phyloP scores from a whole-genome alignment of 495 filamentous ascomycete genomes.

The Penicillium macrosclerotiorum region DNA sequence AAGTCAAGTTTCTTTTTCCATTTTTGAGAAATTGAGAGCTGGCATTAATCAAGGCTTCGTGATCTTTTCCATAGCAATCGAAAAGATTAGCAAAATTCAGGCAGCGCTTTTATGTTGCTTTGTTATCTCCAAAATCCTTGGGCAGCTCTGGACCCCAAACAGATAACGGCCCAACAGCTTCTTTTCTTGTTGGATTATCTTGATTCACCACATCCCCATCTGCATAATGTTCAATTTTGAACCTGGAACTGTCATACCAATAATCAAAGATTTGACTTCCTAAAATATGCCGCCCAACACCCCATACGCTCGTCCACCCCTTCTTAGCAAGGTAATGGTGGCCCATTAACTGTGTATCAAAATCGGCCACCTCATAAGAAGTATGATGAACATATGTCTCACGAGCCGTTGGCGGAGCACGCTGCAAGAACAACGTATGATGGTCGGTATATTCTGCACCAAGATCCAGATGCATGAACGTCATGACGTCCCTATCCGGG shows the following conservation, averaged over 20 bases:
- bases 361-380: constrained; percentile 67
- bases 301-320: constrained; percentile 65
- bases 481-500: constrained; percentile 44
- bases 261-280: constrained; percentile 75
- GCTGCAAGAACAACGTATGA: constrained; percentile 63
- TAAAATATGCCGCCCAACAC: constrained; percentile 67
- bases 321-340: constrained; percentile 63
- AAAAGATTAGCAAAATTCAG: too few species aligned
- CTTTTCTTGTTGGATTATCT: constrained; percentile 1
- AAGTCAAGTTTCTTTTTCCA: too few species aligned
- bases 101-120: too few species aligned
- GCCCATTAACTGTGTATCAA: constrained; percentile 66
- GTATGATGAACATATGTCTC: constrained; percentile 64
- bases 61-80: too few species aligned
- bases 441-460: constrained; percentile 61
- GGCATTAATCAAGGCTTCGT: too few species aligned
- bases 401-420: constrained; percentile 23
- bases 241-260: constrained; percentile 46
- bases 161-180: constrained; percentile 5
- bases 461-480: constrained; percentile 61
- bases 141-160: constrained; percentile 11
- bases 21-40: too few species aligned
- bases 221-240: constrained; percentile 18
- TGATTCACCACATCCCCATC: constrained; percentile 14
- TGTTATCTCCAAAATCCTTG: constrained; percentile 7